phyloP scores from a whole-genome alignment of 2,329 filamentous ascomycete species.

The Neoarthrinium moseri region DNA sequence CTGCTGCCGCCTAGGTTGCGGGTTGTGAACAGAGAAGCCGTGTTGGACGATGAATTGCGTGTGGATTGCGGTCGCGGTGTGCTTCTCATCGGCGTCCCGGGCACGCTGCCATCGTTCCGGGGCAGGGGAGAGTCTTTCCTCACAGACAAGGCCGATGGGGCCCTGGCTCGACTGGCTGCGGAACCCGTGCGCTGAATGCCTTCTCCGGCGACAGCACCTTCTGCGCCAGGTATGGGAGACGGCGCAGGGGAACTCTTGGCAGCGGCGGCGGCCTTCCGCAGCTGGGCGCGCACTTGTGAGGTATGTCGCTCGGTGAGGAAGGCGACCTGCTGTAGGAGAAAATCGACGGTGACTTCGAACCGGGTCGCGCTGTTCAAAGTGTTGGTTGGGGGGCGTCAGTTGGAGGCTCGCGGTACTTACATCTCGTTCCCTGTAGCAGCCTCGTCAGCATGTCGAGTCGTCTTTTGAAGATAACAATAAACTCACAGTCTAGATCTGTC shows the following conservation, averaged over 20 bases:
- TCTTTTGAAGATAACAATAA: constrained; percentile 10
- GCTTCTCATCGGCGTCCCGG: constrained; percentile 42
- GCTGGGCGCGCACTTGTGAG: constrained; percentile 85
- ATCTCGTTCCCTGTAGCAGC: constrained; percentile 71
- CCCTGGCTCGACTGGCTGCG: constrained; percentile 39
- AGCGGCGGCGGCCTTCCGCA: constrained; percentile 69
- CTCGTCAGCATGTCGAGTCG: no score
- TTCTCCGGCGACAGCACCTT: constrained; percentile 38
- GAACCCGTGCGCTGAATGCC: constrained; percentile 53
- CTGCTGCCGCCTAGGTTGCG: constrained; percentile 33
- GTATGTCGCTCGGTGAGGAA: constrained; percentile 92
- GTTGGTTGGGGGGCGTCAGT: constrained; percentile 15
- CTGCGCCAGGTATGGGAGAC: constrained; percentile 55
- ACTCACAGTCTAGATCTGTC: constrained; percentile 82
- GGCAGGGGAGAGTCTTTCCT: constrained; percentile 56
- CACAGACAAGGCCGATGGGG: constrained; percentile 55
- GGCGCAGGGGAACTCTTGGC: constrained; percentile 55
- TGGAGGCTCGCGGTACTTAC: constrained; percentile 46
- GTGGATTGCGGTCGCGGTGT: constrained; percentile 44
- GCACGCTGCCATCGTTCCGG: constrained; percentile 42
- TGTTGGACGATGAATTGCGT: constrained; percentile 48
- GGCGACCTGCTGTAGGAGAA: constrained; percentile 88
- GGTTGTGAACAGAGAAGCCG: constrained; percentile 29
- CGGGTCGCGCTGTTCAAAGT: constrained; percentile 58
- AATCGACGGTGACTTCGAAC: constrained; percentile 84